Base-by-base conservation (phyloP, 306 rosid genomes). In the Vicia villosa region DNA sequence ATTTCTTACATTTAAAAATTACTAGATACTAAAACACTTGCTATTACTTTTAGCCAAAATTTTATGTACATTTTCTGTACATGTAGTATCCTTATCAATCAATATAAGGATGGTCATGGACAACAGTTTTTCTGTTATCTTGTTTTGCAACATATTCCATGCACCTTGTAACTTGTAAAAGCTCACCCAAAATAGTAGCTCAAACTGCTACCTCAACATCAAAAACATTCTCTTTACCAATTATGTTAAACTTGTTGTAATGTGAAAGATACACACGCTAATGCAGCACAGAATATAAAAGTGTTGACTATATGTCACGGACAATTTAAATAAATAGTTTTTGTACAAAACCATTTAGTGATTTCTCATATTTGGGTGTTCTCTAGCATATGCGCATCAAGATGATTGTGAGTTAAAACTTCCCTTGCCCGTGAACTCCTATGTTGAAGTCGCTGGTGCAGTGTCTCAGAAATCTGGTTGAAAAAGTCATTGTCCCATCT, bases 401-500 rank as follows among this genome's bases (percentile, higher is more conserved):
- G 56, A 59, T 77, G 88, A 63, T 66, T 26, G 61, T 77, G 88
- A 13, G 84, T 75, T 56, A 91, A 65, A 13, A 84, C 96, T 82
- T 94, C 91, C 84, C 91, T 81, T 0, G 74, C 85, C 20, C 95
- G 82, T 1, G 96, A 78, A 60, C 99, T 95, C 77, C 99, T 73
- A 68, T 95, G 73, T 62, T 95, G 99, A 76, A 95, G 99, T 45
- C 99, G 82, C 34, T 87, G 95, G 81, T 95, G 99, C 9, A 95
- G 81, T 74, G 83, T 95, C 82, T 95, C 97, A 0, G 99, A 95
- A 75, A 95, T 80, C 68, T 87, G 97, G 85, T 86, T 81, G 85
- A 91, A 95, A 79, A 95, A 91, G 50, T 89, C 97, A 22, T 88
- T 34, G 66, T 95, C 99, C 99, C 99, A 91, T 83, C 91, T 75